Evolutionary conservation across 169 alveolate species (phyloP).

Genomic region (Amoebophrya sp.): DNA sequence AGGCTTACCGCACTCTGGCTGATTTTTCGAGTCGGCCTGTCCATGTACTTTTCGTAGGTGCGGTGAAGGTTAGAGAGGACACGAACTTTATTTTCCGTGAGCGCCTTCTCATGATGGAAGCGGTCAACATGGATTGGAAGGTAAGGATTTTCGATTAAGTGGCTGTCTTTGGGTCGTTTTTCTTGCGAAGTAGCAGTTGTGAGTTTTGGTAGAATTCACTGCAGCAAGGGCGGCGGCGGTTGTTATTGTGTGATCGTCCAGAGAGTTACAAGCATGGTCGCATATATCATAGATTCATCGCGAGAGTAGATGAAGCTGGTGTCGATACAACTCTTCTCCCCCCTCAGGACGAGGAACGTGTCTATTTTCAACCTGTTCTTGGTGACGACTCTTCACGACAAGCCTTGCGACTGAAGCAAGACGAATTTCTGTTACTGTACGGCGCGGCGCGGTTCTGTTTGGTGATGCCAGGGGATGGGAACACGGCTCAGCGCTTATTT

Average conservation of each 20-base stretch:
- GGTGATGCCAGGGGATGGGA: conserved; percentile 4
- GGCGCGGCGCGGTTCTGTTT: neutral
- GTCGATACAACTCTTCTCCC: too few species aligned
- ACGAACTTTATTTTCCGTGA: neutral
- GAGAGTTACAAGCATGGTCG: too few species aligned
- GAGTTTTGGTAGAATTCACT: too few species aligned
- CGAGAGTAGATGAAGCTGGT: too few species aligned
- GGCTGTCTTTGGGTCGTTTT: too few species aligned
- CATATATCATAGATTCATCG: too few species aligned
- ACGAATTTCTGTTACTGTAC: neutral
- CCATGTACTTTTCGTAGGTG: neutral
- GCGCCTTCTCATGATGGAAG: neutral
- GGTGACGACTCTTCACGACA: neutral
- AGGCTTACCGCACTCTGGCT: neutral
- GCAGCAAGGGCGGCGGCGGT: too few species aligned
- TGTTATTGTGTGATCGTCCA: too few species aligned
- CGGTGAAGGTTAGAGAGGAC: neutral
- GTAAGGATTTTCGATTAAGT: too few species aligned
- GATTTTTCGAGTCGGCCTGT: neutral
- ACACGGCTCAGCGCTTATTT: neutral
- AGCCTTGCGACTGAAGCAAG: neutral
- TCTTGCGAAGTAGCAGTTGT: too few species aligned
- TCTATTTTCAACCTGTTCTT: neutral
- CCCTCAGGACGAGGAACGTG: neutral
- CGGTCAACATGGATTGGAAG: neutral